Evolutionary conservation across 192 early-diverging fungal species (phyloP), one percentile per base, ranked within the genome.

Genomic region (Piromyces sp.): DNA sequence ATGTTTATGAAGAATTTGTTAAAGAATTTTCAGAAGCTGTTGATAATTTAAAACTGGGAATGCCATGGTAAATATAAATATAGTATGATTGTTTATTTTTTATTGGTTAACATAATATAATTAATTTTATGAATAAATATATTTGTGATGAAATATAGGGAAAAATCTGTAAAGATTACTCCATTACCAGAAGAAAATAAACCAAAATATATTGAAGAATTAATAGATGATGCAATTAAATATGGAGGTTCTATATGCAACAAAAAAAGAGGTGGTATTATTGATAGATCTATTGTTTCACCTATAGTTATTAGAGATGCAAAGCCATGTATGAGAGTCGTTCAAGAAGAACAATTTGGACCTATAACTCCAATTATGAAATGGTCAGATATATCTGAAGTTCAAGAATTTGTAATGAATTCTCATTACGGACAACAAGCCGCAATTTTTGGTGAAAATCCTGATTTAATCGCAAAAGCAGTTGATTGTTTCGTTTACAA

Each of bases 321-420:
- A 19, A 80, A 31, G 26, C 19, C 80, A 31, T 80, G 36, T 7
- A 30, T 31, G 81, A 19, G 33, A 80, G 81, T 81, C 9, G 79
- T 81, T 13, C 2, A 81, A 30, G 81, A 81, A n/a, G 81, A 81
- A 79, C 81, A 81, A 79, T 81, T 81, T n/a, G 81, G 81, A 29
- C 81, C 81, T 26, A 30, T 81, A 29, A 79, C 14, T 37, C 81
- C 81, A 17, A 28, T 81, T 79, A 79, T 79, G 40, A 30, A 30
- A 19, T 81, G 30, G 30, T 81, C 81, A 30, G 1, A 15, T 17
- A 31, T 30, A 3, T 30, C 30, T 26, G 81, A 81, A 19, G 81
- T 81, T 40, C 40, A 81, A 30, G 33, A 81, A 37, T 81, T 42
- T 79, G 30, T 81, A 17, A 30, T 30, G 40, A 37, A 80, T 40